Percentiles rank a stretch among this genome's conserved stretches.
Conservation (phyloP, 768 basidiomycete genomes). For the Hebeloma cylindrosporum region DNA sequence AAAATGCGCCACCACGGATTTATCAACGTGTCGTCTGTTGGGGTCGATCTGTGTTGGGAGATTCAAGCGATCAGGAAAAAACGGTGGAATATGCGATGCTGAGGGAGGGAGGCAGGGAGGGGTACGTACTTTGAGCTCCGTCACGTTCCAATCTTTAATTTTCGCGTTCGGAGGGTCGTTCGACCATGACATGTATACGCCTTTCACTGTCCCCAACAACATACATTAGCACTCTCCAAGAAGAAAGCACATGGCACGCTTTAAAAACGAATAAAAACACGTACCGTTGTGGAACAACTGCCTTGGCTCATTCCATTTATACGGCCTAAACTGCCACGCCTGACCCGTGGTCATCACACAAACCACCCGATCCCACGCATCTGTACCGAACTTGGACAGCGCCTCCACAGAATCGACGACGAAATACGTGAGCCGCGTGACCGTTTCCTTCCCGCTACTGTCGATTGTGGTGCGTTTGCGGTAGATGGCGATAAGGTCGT, state of each 20-base stretch:
- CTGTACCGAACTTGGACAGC: conserved; percentile 85
- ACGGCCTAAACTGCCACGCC: conserved; percentile 96
- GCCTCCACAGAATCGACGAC: conserved; percentile 94
- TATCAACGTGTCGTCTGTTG: conserved; percentile 87
- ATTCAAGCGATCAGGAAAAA: conserved; percentile 1
- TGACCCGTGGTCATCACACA: conserved; percentile 99
- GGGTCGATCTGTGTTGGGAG: conserved; percentile 72
- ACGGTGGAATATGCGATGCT: too few relatives aligned
- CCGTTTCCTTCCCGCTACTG: conserved; percentile 59
- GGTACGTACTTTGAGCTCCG: conserved; percentile 83
- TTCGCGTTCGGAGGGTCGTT: conserved; percentile 88
- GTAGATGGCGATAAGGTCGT: conserved; percentile 87
- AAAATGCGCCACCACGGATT: conserved; percentile 91
- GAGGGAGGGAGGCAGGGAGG: background rate
- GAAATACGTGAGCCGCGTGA: conserved; percentile 66
- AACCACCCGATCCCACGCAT: conserved; percentile 96
- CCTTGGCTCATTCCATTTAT: conserved; percentile 95
- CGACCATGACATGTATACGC: conserved; percentile 92
- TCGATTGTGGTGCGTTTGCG: conserved; percentile 76
- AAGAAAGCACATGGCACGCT: background rate
- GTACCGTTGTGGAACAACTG: conserved; percentile 91
- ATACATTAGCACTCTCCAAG: background rate
- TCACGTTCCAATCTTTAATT: conserved; percentile 97
- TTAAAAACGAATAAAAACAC: conserved; percentile 13
- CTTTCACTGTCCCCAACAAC: conserved; percentile 66